A percentile compares a stretch with the other conserved stretches of the same genome.
phyloP scores from a whole-genome alignment of 106 monocot genomes.

The Dendrobium catenatum region DNA sequence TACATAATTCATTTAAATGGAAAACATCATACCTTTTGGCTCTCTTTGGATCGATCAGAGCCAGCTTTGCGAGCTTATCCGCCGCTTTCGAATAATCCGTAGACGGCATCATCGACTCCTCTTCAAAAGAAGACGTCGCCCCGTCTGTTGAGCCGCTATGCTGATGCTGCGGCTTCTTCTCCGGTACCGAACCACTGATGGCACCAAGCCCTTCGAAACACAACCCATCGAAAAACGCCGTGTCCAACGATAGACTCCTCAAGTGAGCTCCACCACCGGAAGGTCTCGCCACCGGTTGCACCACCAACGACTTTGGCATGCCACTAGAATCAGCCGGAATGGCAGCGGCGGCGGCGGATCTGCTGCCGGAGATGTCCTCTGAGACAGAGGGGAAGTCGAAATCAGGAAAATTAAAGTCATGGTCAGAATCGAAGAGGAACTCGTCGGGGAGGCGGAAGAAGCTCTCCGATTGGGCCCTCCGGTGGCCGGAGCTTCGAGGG shows the following conservation, averaged over 20 bases:
- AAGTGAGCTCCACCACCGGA: constrained; percentile 8
- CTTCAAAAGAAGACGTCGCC: constrained; percentile 46
- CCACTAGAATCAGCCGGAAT: constrained; percentile 2
- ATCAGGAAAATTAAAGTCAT: constrained; percentile 61
- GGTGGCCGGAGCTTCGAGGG: constrained; percentile 29
- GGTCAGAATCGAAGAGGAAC: constrained; percentile 62
- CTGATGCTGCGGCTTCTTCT: constrained; percentile 31
- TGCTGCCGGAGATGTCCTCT: constrained; percentile 37
- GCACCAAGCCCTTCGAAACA: constrained; percentile 21
- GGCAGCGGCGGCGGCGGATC: constrained; percentile 4
- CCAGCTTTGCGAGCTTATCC: constrained; percentile 80
- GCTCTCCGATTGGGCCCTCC: constrained; percentile 81
- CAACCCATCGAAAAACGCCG: constrained; percentile 75
- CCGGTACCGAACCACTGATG: constrained; percentile 1
- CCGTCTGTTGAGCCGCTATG: constrained; percentile 77
- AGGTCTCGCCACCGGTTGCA: neutral
- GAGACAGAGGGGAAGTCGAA: constrained; percentile 79
- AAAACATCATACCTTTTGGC: constrained; percentile 63
- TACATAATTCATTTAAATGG: neutral
- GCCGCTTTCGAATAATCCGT: constrained; percentile 73
- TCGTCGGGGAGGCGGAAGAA: constrained; percentile 77
- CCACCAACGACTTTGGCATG: neutral
- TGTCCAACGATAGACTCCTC: constrained; percentile 83
- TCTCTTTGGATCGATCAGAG: constrained; percentile 80
- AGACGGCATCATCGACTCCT: constrained; percentile 35